A percentile compares a stretch with the other conserved stretches of the same genome.
These are phyloP conservation scores for Rubroboletus satanas DNA, from an alignment of 768 basidiomycete species.

Conservation along the genomic window DNA sequence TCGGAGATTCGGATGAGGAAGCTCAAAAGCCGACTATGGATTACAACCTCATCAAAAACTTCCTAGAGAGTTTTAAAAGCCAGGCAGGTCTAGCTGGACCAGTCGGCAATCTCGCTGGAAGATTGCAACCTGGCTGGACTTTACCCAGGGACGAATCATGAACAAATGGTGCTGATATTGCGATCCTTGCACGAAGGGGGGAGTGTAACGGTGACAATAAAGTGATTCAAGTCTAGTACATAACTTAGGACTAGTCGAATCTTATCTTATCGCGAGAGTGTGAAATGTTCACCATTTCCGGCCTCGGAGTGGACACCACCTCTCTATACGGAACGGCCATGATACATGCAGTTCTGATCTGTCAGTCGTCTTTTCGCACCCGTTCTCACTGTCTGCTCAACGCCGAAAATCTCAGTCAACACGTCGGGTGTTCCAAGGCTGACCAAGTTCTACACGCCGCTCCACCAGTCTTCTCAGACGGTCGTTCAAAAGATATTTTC, in stretches of 20 bases:
- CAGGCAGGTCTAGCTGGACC: conserved; percentile 90
- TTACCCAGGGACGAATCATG: conserved; percentile 65
- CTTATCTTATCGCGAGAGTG: neutral
- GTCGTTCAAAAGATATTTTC: conserved; percentile 88
- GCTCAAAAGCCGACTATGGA: conserved; percentile 54
- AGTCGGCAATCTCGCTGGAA: conserved; percentile 83
- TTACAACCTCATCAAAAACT: conserved; percentile 93
- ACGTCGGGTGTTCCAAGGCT: conserved; percentile 83
- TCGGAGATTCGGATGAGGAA: conserved; percentile 52
- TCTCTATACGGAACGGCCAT: conserved; percentile 34
- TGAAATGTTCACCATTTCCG: neutral
- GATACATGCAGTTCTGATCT: conserved; percentile 87
- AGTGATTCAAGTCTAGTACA: neutral
- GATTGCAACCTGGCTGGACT: conserved; percentile 72
- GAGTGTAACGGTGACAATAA: neutral
- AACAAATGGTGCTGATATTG: neutral
- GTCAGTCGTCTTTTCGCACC: conserved; percentile 41
- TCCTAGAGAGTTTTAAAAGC: conserved; percentile 92
- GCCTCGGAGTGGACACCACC: too few relatives aligned
- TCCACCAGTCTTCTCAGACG: conserved; percentile 55
- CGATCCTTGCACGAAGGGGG: neutral
- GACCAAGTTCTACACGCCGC: conserved; percentile 85
- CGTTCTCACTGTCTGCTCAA: conserved; percentile 18
- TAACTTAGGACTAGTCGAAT: neutral
- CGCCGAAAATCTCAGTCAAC: conserved; percentile 62